Percentiles rank a stretch among this genome's conserved stretches.
phyloP scores from a whole-genome alignment of 78 protist genomes.

The Parvularia atlantis region DNA sequence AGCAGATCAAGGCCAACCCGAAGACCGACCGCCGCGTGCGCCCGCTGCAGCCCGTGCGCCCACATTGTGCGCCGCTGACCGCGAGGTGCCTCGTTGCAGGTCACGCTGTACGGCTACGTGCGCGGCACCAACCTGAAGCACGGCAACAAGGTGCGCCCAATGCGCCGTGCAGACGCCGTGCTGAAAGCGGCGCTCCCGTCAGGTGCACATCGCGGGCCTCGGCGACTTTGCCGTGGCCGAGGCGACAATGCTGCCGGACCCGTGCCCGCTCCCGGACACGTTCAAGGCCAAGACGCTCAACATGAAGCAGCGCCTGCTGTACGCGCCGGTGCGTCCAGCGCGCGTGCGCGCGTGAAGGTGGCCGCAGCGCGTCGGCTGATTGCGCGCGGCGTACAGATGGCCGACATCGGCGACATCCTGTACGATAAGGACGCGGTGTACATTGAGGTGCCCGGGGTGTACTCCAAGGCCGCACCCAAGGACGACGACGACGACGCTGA shows the following conservation, averaged over 20 bases:
- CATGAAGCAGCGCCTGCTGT: conserved; percentile 50
- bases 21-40: conserved; percentile 10
- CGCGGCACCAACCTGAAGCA: conserved; percentile 86
- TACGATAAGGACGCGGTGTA: conserved; percentile 95
- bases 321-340: conserved; percentile 37
- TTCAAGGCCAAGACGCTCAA: conserved; percentile 18
- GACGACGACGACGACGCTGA: neutral
- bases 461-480: neutral
- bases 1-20: neutral
- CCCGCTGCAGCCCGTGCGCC: no score
- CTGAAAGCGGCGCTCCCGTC: neutral
- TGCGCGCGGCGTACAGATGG: conserved; percentile 84
- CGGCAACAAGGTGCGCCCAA: conserved; percentile 17
- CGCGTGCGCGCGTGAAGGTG: no score
- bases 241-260: conserved; percentile 74
- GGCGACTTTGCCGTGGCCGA: conserved; percentile 84
- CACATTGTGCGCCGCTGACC: neutral
- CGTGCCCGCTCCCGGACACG: conserved; percentile 82
- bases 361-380: no score
- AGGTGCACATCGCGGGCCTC: conserved; percentile 90
- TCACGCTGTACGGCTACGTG: conserved; percentile 85
- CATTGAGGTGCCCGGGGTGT: conserved; percentile 52
- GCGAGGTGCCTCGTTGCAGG: no score
- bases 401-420: conserved; percentile 88
- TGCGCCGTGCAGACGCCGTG: neutral